Base-by-base conservation (phyloP, 2,329 filamentous ascomycete genomes). In the Cladophialophora bantiana region DNA sequence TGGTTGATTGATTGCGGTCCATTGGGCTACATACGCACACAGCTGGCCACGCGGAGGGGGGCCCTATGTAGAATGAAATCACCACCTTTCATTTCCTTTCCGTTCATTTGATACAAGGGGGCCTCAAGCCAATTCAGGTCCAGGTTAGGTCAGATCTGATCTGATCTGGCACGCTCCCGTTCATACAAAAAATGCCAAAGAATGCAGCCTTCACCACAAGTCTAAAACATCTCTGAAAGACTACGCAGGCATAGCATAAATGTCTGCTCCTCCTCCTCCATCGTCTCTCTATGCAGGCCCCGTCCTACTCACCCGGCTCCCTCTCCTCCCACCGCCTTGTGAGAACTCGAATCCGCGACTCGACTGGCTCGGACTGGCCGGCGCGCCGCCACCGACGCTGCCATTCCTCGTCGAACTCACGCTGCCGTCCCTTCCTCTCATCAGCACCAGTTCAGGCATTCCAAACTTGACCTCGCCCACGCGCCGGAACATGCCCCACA, bases 401-500 rank as follows among this genome's bases (percentile, higher is more conserved):
- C 67, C 67, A 32, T 68, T 68, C 61, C 66, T 60, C 35, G 45
- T 65, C 32, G 66, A 68, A 26, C 68, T 62, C 18, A 73, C 36
- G 45, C 71, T 73, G 20, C 66, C 62, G 13, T 72, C 70, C 13
- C 71, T 58, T 12, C 59, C 69, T 45, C 71, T 59, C n/a, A 55
- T 13, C 2, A 65, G 59, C 20, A 68, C 48, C 45, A 60, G 67
- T 50, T 73, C 71, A 7, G 81, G 75, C 70, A 86, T 78, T 7
- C 83, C 84, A 60, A 88, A 75, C 65, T 80, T 81, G 61, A 91
- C 87, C 79, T 98, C 94, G 59, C 95, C 96, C 1, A 98, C 90
- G 42, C 94, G 85, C 72, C 90, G 85, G 68, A 97, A 83, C 31
- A 98, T 84, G 0, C 88, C 85, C 68, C 97, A 89, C 50, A 99